Percentiles rank a stretch among this genome's conserved stretches.
phyloP scores from a whole-genome alignment of 1,139 yeast species.

The Suhomyces anneliseae region DNA sequence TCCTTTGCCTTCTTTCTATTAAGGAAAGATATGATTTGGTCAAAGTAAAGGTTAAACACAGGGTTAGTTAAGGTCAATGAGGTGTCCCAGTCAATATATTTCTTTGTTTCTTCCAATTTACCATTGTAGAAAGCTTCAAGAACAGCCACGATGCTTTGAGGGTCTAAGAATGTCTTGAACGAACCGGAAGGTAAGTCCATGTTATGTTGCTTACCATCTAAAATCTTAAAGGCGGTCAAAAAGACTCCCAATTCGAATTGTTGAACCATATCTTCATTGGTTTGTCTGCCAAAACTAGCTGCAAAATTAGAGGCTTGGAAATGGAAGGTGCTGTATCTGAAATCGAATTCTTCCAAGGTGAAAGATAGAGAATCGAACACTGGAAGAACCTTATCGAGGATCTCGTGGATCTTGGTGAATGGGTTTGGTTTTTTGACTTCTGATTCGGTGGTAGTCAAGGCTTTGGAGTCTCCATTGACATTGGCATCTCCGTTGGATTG shows the following conservation, averaged over 20 bases:
- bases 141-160: slow-evolving; percentile 10
- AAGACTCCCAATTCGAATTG: slow-evolving; percentile 17
- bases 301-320: slow-evolving; percentile 24
- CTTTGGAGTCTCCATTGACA: not conserved
- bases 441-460: too few relatives aligned
- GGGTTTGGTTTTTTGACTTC: not conserved
- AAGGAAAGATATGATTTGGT: slow-evolving; percentile 29
- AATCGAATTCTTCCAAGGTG: slow-evolving; percentile 34
- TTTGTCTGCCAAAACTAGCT: slow-evolving; percentile 12
- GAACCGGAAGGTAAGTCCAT: slow-evolving; percentile 42
- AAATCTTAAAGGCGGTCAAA: slow-evolving; percentile 30
- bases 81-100: slow-evolving; percentile 15
- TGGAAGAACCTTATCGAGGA: slow-evolving; percentile 2
- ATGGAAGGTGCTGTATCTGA: slow-evolving; percentile 21
- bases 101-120: slow-evolving; percentile 7
- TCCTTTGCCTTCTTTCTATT: not conserved
- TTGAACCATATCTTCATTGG: slow-evolving; percentile 13
- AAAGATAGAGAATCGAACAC: slow-evolving; percentile 15
- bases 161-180: slow-evolving; percentile 15
- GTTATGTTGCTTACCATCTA: slow-evolving; percentile 32
- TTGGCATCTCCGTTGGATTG: slow-evolving; percentile 3
- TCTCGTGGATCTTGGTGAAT: not conserved
- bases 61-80: slow-evolving; percentile 31
- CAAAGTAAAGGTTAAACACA: slow-evolving; percentile 38
- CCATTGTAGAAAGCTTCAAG: slow-evolving; percentile 12